A percentile compares a stretch with the other conserved stretches of the same genome.
Conservation (phyloP, 2,329 filamentous ascomycete species). For the Penicillium digitatum region DNA sequence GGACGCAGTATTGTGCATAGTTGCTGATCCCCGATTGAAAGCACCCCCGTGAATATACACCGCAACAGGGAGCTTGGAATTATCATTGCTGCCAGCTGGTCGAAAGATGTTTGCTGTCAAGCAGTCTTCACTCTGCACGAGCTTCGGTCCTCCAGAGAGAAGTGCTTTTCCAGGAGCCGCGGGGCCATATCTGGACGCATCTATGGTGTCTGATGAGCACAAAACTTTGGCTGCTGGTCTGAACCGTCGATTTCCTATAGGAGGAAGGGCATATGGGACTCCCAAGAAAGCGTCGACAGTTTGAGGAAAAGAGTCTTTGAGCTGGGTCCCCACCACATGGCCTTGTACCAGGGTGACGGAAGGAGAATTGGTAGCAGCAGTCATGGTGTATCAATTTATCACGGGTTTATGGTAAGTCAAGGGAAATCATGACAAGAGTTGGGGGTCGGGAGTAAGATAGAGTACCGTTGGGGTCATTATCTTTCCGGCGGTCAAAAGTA, state of each 20-base stretch:
- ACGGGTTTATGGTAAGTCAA: not conserved
- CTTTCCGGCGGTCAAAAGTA: constrained; percentile 17
- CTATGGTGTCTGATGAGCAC: constrained; percentile 25
- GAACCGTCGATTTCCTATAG: constrained; percentile 48
- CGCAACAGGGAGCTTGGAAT: constrained; percentile 36
- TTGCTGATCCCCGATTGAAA: constrained; percentile 33
- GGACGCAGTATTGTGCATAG: constrained; percentile 55
- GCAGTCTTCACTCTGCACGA: constrained; percentile 47
- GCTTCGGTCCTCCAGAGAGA: constrained; percentile 48
- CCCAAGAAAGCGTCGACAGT: constrained; percentile 44
- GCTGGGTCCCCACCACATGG: constrained; percentile 27
- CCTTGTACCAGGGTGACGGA: constrained; percentile 28
- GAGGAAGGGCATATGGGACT: constrained; percentile 49
- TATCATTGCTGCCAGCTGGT: constrained; percentile 20
- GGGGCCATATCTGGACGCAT: constrained; percentile 37
- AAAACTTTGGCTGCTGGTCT: constrained; percentile 34
- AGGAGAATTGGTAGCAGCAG: constrained; percentile 1
- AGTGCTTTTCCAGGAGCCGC: constrained; percentile 44
- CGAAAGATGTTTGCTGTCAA: constrained; percentile 43
- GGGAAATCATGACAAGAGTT: not conserved
- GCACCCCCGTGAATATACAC: constrained; percentile 44
- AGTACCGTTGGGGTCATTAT: not conserved
- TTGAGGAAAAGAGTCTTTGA: constrained; percentile 23
- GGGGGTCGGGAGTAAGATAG: constrained; percentile 6
- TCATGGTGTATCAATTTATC: not conserved